Evolutionary conservation across 257 asterid species (phyloP).

Genomic region (Solanum infundibuliforme): DNA sequence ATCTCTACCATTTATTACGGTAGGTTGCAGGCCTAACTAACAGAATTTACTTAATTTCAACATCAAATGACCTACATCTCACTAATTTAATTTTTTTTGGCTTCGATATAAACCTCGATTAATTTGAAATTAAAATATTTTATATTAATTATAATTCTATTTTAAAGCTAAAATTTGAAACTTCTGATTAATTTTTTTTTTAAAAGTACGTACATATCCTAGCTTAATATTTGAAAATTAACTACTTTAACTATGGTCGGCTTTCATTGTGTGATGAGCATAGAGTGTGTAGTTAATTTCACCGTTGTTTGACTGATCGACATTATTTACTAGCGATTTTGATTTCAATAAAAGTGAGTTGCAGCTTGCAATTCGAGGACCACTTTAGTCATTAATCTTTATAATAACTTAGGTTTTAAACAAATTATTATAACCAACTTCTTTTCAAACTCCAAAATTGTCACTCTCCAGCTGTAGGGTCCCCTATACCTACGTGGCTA

Average conservation of each 20-base stretch:
- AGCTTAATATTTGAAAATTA: neutral
- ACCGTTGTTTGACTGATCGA: neutral
- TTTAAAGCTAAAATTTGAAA: neutral
- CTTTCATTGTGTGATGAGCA: neutral
- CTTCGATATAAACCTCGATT: neutral
- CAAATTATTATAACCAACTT: conserved; percentile 7
- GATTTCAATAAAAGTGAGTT: neutral
- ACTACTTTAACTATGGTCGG: neutral
- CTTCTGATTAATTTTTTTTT: neutral
- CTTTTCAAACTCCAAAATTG: conserved; percentile 15
- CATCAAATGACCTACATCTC: conserved; percentile 48
- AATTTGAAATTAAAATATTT: neutral
- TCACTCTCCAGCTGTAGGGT: neutral
- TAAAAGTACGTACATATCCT: neutral
- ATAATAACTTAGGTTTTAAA: neutral
- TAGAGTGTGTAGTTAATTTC: neutral
- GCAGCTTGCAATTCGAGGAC: neutral
- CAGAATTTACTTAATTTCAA: conserved; percentile 56
- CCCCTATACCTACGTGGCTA: conserved; percentile 33
- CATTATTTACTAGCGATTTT: neutral
- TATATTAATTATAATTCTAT: neutral
- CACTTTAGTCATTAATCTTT: neutral
- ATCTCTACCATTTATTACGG: conserved; percentile 49
- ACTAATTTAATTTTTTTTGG: conserved; percentile 29
- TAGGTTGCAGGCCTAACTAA: conserved; percentile 63